phyloP scores from a whole-genome alignment of 2,329 filamentous ascomycete genomes.

The Phaeomoniella chlamydospora region DNA sequence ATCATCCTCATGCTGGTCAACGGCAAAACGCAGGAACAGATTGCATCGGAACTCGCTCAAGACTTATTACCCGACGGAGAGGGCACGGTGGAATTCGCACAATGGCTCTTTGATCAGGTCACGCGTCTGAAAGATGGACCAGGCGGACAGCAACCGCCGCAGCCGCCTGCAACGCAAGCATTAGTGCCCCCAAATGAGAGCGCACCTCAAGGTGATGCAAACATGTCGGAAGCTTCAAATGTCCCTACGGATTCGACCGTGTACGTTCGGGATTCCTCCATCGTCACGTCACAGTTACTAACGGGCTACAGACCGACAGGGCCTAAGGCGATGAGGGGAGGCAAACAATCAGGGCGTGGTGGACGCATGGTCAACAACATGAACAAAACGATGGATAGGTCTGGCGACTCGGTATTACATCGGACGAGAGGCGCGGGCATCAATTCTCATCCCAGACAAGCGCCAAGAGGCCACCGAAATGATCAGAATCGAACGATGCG shows the following conservation, averaged over 20 bases:
- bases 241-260: slow-evolving; percentile 21
- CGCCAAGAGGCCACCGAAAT: slow-evolving; percentile 57
- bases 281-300: slow-evolving; percentile 4
- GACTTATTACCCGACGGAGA: slow-evolving; percentile 82
- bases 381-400: slow-evolving; percentile 67
- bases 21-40: slow-evolving; percentile 81
- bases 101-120: slow-evolving; percentile 88
- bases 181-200: too few relatives aligned
- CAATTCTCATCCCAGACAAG: slow-evolving; percentile 58
- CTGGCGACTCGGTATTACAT: slow-evolving; percentile 61
- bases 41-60: slow-evolving; percentile 72
- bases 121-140: slow-evolving; percentile 14
- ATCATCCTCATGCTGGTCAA: slow-evolving; percentile 96
- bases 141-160: slow-evolving; percentile 40
- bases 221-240: slow-evolving; percentile 50
- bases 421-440: slow-evolving; percentile 66
- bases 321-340: slow-evolving; percentile 85
- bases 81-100: slow-evolving; percentile 67
- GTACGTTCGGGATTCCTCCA: slow-evolving; percentile 13
- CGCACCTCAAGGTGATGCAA: slow-evolving; percentile 45
- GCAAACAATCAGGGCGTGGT: slow-evolving; percentile 49
- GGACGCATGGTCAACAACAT: slow-evolving; percentile 79
- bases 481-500: slow-evolving; percentile 27
- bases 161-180: slow-evolving; percentile 11
- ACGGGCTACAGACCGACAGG: slow-evolving; percentile 60